Conservation (phyloP, 2,329 filamentous ascomycete genomes). For the Aspergillus terreus region DNA sequence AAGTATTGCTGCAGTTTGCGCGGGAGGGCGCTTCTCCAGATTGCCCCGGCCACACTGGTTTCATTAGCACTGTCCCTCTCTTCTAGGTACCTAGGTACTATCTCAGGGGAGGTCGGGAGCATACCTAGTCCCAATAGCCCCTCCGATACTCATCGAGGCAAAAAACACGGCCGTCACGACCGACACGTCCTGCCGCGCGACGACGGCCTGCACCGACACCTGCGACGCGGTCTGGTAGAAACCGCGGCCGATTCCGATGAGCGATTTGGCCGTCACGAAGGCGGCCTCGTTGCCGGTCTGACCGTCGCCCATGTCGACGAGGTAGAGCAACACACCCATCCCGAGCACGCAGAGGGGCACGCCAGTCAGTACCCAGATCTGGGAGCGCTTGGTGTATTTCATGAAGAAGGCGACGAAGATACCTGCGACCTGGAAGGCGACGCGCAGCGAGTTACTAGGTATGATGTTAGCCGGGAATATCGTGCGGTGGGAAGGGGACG, state of each 20-base stretch:
- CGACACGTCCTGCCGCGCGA: slow-evolving; percentile 32
- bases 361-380: slow-evolving; percentile 30
- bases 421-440: slow-evolving; percentile 37
- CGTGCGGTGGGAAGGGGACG: not conserved
- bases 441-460: slow-evolving; percentile 27
- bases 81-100: too few species aligned
- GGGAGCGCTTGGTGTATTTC: slow-evolving; percentile 35
- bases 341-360: slow-evolving; percentile 35
- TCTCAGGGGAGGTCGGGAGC: not conserved
- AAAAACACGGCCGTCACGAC: slow-evolving; percentile 37
- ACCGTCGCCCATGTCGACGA: slow-evolving; percentile 21
- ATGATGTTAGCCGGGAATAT: not conserved
- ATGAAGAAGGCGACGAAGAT: slow-evolving; percentile 34
- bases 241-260: slow-evolving; percentile 33
- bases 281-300: slow-evolving; percentile 29
- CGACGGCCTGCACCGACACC: slow-evolving; percentile 34
- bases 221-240: slow-evolving; percentile 34
- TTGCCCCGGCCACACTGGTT: slow-evolving; percentile 31
- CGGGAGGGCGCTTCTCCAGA: slow-evolving; percentile 30
- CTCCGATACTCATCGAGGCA: slow-evolving; percentile 32
- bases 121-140: slow-evolving; percentile 31
- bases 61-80: not conserved
- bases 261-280: slow-evolving; percentile 32
- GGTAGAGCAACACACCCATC: slow-evolving; percentile 27
- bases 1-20: slow-evolving; percentile 16